phyloP scores from a whole-genome alignment of 2,329 filamentous ascomycete genomes.

The Ceratocystis smalleyi region DNA sequence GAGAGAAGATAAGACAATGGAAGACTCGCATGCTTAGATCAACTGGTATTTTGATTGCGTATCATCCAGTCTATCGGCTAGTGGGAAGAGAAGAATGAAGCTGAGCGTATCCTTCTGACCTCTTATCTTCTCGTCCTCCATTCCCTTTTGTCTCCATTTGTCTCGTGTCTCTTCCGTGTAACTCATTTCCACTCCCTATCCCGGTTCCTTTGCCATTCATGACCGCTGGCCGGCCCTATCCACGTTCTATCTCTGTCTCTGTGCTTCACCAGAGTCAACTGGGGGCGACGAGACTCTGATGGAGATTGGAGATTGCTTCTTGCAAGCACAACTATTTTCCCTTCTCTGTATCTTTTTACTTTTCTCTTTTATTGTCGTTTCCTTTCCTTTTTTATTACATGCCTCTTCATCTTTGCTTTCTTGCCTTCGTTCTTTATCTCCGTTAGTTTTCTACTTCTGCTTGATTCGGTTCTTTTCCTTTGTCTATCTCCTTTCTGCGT shows the following conservation, averaged over 20 bases:
- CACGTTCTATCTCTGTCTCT: not conserved
- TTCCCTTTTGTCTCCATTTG: conserved; percentile 23
- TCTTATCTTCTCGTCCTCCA: conserved; percentile 17
- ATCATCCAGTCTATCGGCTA: too few species aligned
- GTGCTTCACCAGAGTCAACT: too few species aligned
- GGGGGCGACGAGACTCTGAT: too few species aligned
- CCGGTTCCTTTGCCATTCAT: not conserved
- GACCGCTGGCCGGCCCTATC: not conserved
- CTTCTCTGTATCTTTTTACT: conserved; percentile 19
- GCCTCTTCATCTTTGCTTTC: not conserved
- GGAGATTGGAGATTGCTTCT: too few species aligned
- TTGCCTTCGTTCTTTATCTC: not conserved
- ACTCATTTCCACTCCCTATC: not conserved
- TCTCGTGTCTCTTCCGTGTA: conserved; percentile 18
- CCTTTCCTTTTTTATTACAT: not conserved
- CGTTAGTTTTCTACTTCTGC: conserved; percentile 18
- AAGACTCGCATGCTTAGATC: too few species aligned
- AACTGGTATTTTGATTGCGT: too few species aligned
- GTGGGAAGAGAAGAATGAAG: too few species aligned
- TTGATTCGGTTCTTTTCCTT: not conserved
- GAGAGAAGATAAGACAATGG: too few species aligned
- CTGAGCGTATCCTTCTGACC: not conserved
- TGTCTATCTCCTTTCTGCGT: not conserved
- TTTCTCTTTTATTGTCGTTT: conserved; percentile 18
- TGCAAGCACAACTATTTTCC: too few species aligned